Evolutionary conservation across 2,329 filamentous ascomycete species (phyloP), one percentile per base, ranked within the genome.

Genomic region (Aspergillus caelatus): DNA sequence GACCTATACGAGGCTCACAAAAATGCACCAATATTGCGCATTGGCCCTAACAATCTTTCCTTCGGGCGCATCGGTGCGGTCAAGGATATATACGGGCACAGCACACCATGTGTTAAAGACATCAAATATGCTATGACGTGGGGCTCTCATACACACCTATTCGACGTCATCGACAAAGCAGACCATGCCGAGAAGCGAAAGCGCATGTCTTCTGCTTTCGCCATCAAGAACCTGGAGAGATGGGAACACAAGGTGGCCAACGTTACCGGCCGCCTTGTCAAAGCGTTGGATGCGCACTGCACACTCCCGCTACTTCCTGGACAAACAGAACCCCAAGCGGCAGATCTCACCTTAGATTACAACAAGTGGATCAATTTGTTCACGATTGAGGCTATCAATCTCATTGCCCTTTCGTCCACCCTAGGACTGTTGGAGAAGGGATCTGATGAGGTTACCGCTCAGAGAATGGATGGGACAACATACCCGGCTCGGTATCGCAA

Each of bases 301-400:
- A 83, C 81, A 3, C 55, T 63, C 0, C 78, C 80, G 0, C 68
- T 79, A 8, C 19, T n/a, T 28, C 60, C n/a, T 57, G 58, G 43
- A 36, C 56, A 53, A 6, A 59, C 61, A 21, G 57, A 60, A 5
- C 75, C 77, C 0, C 65, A 70, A 5, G 63, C 75, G 1, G 69
- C 74, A 32, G 82, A 85, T 55, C 60, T 84, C 8, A 82, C 74
- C 0, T 73, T 86, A 21, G 81, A 86, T 65, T 85, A 80, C 61
- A 79, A 82, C 6, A 73, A 75, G 8, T 86, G 79, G 79, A 75
- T 79, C 19, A 86, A 85, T 71, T 83, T 83, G 70, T 86, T 86
- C 70, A 83, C 83, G 0, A 74, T 86, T 9, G 84, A 86, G 61
- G 83, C 82, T 4, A 85, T 86, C 52, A 82, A 81, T 14, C 81